These are phyloP conservation scores for Suillus ampliporus DNA, from an alignment of 768 basidiomycete genomes.

Conservation along the genomic window DNA sequence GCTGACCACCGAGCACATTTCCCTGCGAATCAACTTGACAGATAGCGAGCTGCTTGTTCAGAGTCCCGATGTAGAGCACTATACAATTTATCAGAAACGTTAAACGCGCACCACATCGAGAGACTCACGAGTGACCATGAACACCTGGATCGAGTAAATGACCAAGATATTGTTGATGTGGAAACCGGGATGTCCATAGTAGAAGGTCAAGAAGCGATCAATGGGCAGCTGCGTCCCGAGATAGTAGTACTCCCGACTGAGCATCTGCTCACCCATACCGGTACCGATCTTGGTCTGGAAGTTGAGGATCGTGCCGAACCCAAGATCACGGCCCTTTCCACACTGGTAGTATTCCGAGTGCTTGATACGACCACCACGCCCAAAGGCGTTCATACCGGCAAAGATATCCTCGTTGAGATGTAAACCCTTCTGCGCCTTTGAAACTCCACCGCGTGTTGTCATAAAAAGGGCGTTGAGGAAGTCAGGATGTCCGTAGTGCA, in stretches of 20 bases:
- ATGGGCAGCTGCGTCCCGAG: slow-evolving; percentile 97
- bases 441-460: slow-evolving; percentile 98
- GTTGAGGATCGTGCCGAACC: slow-evolving; percentile 98
- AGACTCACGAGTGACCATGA: slow-evolving; percentile 92
- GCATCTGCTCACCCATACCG: slow-evolving; percentile 99
- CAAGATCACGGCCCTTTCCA: slow-evolving; percentile 98
- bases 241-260: slow-evolving; percentile 99
- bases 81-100: slow-evolving; percentile 18
- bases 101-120: slow-evolving; percentile 1
- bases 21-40: slow-evolving; percentile 85
- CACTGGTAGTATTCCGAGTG: slow-evolving; percentile 99
- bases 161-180: slow-evolving; percentile 99
- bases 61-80: slow-evolving; percentile 95
- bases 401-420: slow-evolving; percentile 99
- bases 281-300: slow-evolving; percentile 99
- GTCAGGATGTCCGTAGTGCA: slow-evolving; percentile 99
- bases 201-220: slow-evolving; percentile 99
- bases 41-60: slow-evolving; percentile 91
- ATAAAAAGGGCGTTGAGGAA: slow-evolving; percentile 98
- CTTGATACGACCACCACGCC: slow-evolving; percentile 98
- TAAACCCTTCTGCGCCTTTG: slow-evolving; percentile 98
- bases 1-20: slow-evolving; percentile 82
- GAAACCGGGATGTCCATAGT: slow-evolving; percentile 99
- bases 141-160: slow-evolving; percentile 96
- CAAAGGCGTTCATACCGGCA: slow-evolving; percentile 99